Conservation (phyloP, 495 filamentous ascomycete species). For the Clavariopsis aquatica region DNA sequence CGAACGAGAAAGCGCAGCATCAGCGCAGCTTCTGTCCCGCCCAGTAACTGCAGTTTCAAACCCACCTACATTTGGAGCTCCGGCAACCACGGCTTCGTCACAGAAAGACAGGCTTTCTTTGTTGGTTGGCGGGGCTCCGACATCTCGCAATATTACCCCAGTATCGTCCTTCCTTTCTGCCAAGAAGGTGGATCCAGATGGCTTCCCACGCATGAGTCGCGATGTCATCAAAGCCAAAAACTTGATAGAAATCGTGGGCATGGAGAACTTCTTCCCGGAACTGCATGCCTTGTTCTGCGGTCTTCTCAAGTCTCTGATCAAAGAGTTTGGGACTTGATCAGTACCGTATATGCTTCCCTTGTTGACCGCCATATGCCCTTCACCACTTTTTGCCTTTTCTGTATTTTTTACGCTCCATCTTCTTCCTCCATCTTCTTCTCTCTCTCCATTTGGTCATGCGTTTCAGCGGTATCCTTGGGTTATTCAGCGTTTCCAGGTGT, state of each 20-base stretch:
- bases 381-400: neutral
- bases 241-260: constrained; percentile 80
- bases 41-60: constrained; percentile 21
- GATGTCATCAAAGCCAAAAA: constrained; percentile 67
- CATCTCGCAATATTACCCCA: constrained; percentile 51
- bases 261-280: constrained; percentile 85
- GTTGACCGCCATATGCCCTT: neutral
- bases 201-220: constrained; percentile 50
- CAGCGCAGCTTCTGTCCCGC: constrained; percentile 41
- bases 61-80: constrained; percentile 30
- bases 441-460: constrained; percentile 12
- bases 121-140: constrained; percentile 31
- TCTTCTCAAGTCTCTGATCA: constrained; percentile 37
- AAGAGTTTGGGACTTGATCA: constrained; percentile 36
- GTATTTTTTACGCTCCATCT: neutral
- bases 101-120: constrained; percentile 23
- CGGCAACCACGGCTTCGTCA: constrained; percentile 16
- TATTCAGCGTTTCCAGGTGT: neutral
- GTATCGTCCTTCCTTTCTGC: constrained; percentile 66
- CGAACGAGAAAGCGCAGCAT: constrained; percentile 30
- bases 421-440: no score
- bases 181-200: constrained; percentile 60
- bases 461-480: constrained; percentile 22
- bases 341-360: constrained; percentile 16
- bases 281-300: constrained; percentile 69